Evolutionary conservation across 1,284 basidiomycete species (phyloP), one percentile per base, ranked within the genome.

Genomic region (Pascua sp.): DNA sequence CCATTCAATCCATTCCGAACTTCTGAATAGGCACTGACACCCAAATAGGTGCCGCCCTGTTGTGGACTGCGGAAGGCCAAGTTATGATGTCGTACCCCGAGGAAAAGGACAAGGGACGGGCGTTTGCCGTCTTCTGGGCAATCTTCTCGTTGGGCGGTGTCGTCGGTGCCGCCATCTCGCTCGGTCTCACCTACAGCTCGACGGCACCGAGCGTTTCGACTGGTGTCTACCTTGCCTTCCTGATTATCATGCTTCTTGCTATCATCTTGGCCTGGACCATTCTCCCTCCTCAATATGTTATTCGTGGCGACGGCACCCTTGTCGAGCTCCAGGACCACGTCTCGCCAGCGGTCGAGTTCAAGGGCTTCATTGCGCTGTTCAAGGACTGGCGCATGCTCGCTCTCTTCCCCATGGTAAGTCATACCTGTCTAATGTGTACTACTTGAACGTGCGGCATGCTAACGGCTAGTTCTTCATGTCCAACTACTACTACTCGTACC

Each of bases 21-120:
- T n/a, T n/a, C n/a, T 4, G 7, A 32, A 32, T 32, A 32, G 24
- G 7, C 24, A 32, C 24, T 32, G 24, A 32, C 24, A 32, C 24
- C 4, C 24, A 7, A 32, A 32, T 32, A 32, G 24, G 24, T 32
- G 57, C 54, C 4, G 58, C 65, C 15, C 51, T 68, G 15, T 62
- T 66, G 11, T 76, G 72, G 72, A 57, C 70, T 1, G 71, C 72
- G 2, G 76, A 80, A 53, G 80, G 80, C 11, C 66, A 73, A 8
- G 68, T 81, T 47, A 80, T 80, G 70, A 74, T 81, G 51, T 67
- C 77, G 12, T 79, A 80, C 63, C 76, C 79, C 0, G 71, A 73
- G 2, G 79, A 80, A 17, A 63, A 66, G 49, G 76, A 78, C 49
- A 81, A 81, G 59, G 79, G 80, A 11, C 61, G 72, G 32, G 60